Base-by-base conservation (phyloP, 176 grass and related monocot genomes). In the Rhipidocladum racemiflorum region DNA sequence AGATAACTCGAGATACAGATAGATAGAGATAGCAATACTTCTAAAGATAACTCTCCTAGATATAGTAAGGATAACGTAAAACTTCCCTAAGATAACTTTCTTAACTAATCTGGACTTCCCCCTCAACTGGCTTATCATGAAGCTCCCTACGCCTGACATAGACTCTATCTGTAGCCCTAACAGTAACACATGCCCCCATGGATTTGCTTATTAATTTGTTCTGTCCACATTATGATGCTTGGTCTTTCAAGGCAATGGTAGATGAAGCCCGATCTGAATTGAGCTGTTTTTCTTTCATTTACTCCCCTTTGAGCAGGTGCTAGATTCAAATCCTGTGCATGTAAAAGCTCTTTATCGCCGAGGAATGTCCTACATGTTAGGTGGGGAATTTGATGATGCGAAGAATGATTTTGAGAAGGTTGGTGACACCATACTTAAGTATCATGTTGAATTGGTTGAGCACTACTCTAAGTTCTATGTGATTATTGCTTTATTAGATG, bases 351-450 rank as follows among this genome's bases (percentile, higher is more conserved):
- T 99, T 75, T 99, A 95, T 40, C 91, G 92, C 18, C 74, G 92
- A 83, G 96, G 96, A 72, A 95, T 74, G 76, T 88, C 90, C 60
- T 89, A 90, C 71, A 91, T 99, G 90, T 79, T 91, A 76, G 72
- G 81, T 86, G 96, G 96, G 69, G 96, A 98, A 68, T 98, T 93
- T 36, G 89, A 91, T 64, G 92, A 95, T 30, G 92, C 96, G 83
- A 93, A 61, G 83, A 92, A 87, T n/a, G 92, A 98, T 93, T 98
- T 95, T 83, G 90, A 93, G 76, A 94, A 75, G 87, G 96, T 95
- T 83, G 14, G 83, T 87, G 36, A 46, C 6, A 20, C 43, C 51
- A 55, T 84, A 35, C 55, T 65, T 72, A 1, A 63, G 14, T 39
- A 49, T 20, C 34, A 24, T 71, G 68, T 65, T 59, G 72, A 39